Evolutionary conservation across 75 land plant genomes (phyloP), one percentile per base, ranked within the genome.

Genomic region (Cupressus sempervirens): DNA sequence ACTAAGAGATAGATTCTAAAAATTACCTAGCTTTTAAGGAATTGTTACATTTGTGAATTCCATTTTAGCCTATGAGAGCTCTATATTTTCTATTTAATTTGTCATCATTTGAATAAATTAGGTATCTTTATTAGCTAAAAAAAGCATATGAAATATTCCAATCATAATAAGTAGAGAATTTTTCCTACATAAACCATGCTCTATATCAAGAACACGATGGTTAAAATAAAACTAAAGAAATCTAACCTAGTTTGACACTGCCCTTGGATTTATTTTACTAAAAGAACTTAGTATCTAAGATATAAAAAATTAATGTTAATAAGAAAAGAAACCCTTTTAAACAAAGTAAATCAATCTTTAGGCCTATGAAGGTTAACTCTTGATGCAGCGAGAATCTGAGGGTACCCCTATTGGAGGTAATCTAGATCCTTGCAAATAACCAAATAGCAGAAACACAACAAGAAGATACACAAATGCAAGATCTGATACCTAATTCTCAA

Each of bases 171-270:
- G 12, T 48, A 48, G 52, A 48, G 36, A 16, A 72, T 36, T 16
- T 34, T 20, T 81, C 34, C 5, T 72, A n/a, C 16, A 70, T 15
- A 41, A 11, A 45, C 20, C 58, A 54, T 54, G 32, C 29, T 41
- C 53, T 48, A 4, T 75, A 34, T 65, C 26, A 34, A 11, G 35
- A 77, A 48, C 48, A 48, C 1, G 8, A 46, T 6, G 8, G 7
- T 46, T 46, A 0, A 13, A 7, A n/a, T n/a, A 73, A 29, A 45
- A 84, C 23, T n/a, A n/a, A n/a, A 73, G 16, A 52, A n/a, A 7
- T 48, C 84, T 84, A 6, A 94, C 98, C 95, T 83, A 94, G 93
- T 2, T 87, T 88, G 50, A 97, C 96, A 91, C 95, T 97, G 58
- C 91, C 93, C n/a, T n/a, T n/a, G 76, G 73, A 43, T 3, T 72